A percentile compares a stretch with the other conserved stretches of the same genome.
phyloP scores from a whole-genome alignment of 192 early-diverging fungal species.

The Martensiomyces pterosporus region DNA sequence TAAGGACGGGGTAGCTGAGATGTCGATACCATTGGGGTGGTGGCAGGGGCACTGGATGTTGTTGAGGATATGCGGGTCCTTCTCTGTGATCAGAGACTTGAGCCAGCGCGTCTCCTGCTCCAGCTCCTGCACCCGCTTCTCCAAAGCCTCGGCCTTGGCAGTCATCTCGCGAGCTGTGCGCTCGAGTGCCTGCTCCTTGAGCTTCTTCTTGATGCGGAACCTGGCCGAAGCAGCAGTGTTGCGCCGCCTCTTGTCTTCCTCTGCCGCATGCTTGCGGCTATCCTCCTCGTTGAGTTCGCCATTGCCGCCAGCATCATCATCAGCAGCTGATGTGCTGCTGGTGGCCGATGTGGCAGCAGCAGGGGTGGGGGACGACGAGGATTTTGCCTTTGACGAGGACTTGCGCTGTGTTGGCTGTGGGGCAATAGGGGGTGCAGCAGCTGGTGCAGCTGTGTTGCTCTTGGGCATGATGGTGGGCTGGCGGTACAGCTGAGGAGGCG shows the following conservation, averaged over 20 bases:
- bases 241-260: conserved; percentile 86
- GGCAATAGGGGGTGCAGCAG: neutral
- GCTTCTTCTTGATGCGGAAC: conserved; percentile 94
- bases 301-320: conserved; percentile 5
- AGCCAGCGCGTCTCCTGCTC: conserved; percentile 92
- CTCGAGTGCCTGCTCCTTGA: conserved; percentile 83
- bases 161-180: conserved; percentile 74
- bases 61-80: conserved; percentile 51
- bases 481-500: conserved; percentile 3
- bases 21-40: conserved; percentile 38
- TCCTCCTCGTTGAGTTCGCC: conserved; percentile 3
- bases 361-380: neutral
- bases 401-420: neutral
- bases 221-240: conserved; percentile 95
- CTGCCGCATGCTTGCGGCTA: conserved; percentile 37
- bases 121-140: conserved; percentile 73
- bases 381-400: neutral
- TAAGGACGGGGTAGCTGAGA: neutral
- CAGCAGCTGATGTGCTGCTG: too few relatives aligned
- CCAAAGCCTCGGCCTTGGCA: conserved; percentile 64
- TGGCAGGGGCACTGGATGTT: conserved; percentile 45
- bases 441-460: conserved; percentile 3
- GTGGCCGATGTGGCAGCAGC: neutral
- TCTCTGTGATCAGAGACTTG: conserved; percentile 77
- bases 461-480: conserved; percentile 29